A percentile compares a stretch with the other conserved stretches of the same genome.
Conservation (phyloP, 1,284 basidiomycete genomes). For the Leccinum fallax region DNA sequence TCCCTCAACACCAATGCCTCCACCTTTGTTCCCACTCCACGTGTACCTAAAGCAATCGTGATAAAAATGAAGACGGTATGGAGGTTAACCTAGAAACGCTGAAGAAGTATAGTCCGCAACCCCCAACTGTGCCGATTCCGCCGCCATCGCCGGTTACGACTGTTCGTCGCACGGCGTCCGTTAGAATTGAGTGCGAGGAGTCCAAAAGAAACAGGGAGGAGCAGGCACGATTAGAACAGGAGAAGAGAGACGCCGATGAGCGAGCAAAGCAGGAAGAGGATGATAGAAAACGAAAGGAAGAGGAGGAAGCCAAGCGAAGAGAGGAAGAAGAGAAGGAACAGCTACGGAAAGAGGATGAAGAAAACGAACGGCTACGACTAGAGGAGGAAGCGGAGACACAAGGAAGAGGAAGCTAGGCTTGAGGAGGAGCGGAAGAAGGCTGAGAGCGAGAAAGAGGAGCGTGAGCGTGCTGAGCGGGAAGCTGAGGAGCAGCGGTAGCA, state of each 20-base stretch:
- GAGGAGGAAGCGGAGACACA: too few species aligned
- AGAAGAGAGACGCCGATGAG: slow-evolving; percentile 40
- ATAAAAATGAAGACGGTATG: slow-evolving; percentile 54
- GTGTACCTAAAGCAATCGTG: slow-evolving; percentile 32
- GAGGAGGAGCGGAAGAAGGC: slow-evolving; percentile 38
- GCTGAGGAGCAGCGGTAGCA: too few species aligned
- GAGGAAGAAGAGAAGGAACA: slow-evolving; percentile 43
- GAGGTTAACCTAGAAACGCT: slow-evolving; percentile 60
- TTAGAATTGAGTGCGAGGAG: slow-evolving; percentile 61
- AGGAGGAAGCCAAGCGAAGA: slow-evolving; percentile 37
- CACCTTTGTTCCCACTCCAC: slow-evolving; percentile 58
- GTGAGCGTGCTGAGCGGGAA: too few species aligned
- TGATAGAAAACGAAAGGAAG: slow-evolving; percentile 43
- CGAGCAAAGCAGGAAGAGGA: slow-evolving; percentile 37
- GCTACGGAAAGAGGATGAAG: slow-evolving; percentile 20
- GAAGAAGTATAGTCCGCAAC: slow-evolving; percentile 47
- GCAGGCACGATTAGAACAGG: slow-evolving; percentile 49
- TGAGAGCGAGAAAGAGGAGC: slow-evolving; percentile 1
- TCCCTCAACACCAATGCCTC: slow-evolving; percentile 63
- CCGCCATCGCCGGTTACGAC: slow-evolving; percentile 43
- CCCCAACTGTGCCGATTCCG: slow-evolving; percentile 45
- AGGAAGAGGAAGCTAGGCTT: too few species aligned
- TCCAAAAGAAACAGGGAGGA: slow-evolving; percentile 54
- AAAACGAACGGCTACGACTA: too few species aligned
- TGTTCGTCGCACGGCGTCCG: slow-evolving; percentile 39